Evolutionary conservation across 352 stramenopile genomes (phyloP).

Genomic region (Pythium folliculosum): DNA sequence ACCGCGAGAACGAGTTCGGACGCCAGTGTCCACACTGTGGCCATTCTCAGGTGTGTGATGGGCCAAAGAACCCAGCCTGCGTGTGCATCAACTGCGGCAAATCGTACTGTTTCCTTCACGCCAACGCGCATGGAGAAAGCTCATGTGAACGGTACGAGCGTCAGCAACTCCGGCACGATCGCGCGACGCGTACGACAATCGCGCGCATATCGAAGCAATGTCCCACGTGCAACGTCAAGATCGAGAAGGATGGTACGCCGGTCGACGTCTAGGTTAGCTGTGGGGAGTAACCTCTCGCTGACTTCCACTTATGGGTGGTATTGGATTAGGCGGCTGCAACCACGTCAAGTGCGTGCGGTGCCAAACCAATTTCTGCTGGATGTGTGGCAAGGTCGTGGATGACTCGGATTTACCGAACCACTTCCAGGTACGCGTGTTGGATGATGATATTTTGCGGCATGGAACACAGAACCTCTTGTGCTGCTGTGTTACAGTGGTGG

Average conservation of each 20-base stretch:
- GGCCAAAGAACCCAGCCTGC: slow-evolving; percentile 44
- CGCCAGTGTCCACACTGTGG: slow-evolving; percentile 64
- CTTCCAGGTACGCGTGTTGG: slow-evolving; percentile 24
- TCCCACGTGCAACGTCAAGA: slow-evolving; percentile 46
- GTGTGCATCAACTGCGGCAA: slow-evolving; percentile 42
- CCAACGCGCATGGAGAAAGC: slow-evolving; percentile 67
- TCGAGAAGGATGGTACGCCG: slow-evolving; percentile 51
- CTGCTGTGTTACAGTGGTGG: slow-evolving; percentile 12
- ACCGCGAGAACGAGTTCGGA: slow-evolving; percentile 63
- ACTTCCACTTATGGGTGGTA: no score
- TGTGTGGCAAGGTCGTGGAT: slow-evolving; percentile 52
- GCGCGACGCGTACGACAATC: slow-evolving; percentile 39
- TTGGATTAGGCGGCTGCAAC: slow-evolving; percentile 52
- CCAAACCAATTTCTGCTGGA: slow-evolving; percentile 64
- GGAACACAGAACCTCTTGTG: no score
- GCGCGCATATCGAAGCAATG: slow-evolving; percentile 48
- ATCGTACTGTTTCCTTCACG: slow-evolving; percentile 89
- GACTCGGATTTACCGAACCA: slow-evolving; percentile 25
- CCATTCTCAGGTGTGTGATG: slow-evolving; percentile 55
- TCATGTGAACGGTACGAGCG: slow-evolving; percentile 69
- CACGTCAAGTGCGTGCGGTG: slow-evolving; percentile 59
- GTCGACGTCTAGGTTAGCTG: no score
- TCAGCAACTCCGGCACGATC: slow-evolving; percentile 20
- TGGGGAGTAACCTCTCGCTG: no score
- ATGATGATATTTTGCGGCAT: no score